Evolutionary conservation across 805 yeast species (phyloP).

Genomic region (Kodamaea laetipori): DNA sequence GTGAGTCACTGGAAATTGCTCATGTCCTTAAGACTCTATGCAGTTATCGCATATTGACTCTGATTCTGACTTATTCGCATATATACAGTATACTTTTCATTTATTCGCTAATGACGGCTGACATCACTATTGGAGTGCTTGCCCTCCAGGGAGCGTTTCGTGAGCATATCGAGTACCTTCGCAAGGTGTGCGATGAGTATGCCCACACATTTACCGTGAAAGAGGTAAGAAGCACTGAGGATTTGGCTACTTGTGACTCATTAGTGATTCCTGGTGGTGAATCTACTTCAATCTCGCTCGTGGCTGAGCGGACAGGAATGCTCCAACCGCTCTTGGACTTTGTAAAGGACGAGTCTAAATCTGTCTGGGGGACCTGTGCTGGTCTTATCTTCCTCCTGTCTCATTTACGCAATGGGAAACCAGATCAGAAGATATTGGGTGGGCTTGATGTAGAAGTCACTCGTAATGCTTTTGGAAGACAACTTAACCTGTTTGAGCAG

Average conservation of each 20-base stretch:
- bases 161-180: slow-evolving; percentile 62
- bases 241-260: slow-evolving; percentile 55
- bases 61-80: too few relatives aligned
- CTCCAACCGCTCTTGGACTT: slow-evolving; percentile 54
- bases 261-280: slow-evolving; percentile 76
- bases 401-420: slow-evolving; percentile 52
- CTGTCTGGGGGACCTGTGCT: slow-evolving; percentile 88
- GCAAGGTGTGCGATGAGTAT: slow-evolving; percentile 33
- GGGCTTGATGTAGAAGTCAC: slow-evolving; percentile 64
- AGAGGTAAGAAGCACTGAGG: slow-evolving; percentile 51
- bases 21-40: not conserved
- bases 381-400: slow-evolving; percentile 70
- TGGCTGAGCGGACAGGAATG: slow-evolving; percentile 65
- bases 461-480: slow-evolving; percentile 80
- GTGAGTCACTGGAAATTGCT: slow-evolving; percentile 7
- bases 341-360: slow-evolving; percentile 48
- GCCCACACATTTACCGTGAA: slow-evolving; percentile 23
- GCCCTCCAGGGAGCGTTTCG: slow-evolving; percentile 80
- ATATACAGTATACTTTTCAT: not conserved
- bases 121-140: slow-evolving; percentile 58
- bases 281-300: slow-evolving; percentile 66
- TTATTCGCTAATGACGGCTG: slow-evolving; percentile 2
- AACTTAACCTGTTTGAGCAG: slow-evolving; percentile 62
- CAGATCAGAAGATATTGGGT: slow-evolving; percentile 59
- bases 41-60: too few relatives aligned